Percentiles rank a stretch among this genome's conserved stretches.
phyloP scores from a whole-genome alignment of 495 filamentous ascomycete genomes.

The Pseudoneurospora amorphoporcata region DNA sequence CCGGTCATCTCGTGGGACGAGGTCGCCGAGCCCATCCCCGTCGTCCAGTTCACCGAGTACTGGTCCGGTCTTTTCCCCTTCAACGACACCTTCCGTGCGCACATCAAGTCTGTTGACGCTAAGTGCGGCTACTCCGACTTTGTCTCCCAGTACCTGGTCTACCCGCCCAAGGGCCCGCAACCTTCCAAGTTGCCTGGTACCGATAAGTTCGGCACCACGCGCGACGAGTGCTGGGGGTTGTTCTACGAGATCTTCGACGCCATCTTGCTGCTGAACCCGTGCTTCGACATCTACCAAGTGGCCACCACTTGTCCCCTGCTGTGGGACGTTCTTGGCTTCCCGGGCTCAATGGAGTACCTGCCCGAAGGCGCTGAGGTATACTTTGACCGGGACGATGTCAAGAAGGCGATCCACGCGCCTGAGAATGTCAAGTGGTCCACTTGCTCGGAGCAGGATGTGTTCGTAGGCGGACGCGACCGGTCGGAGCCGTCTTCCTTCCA shows the following conservation, averaged over 20 bases:
- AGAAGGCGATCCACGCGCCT: constrained; percentile 63
- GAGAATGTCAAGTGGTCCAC: constrained; percentile 44
- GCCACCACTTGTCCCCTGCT: constrained; percentile 63
- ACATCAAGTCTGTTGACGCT: constrained; percentile 45
- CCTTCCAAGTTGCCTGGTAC: constrained; percentile 29
- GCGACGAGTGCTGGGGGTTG: constrained; percentile 24
- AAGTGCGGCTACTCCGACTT: constrained; percentile 58
- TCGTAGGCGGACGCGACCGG: constrained; percentile 37
- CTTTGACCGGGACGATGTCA: constrained; percentile 71
- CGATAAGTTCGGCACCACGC: constrained; percentile 8
- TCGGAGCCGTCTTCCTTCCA: constrained; percentile 39
- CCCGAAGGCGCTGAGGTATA: constrained; percentile 51
- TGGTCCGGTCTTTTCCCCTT: constrained; percentile 50
- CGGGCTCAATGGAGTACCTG: constrained; percentile 41
- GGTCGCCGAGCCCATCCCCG: constrained; percentile 43
- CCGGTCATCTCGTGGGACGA: constrained; percentile 47
- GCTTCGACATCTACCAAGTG: constrained; percentile 72
- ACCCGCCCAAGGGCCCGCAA: constrained; percentile 53
- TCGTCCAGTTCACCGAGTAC: constrained; percentile 53
- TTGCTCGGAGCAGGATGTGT: constrained; percentile 44
- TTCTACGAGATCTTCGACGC: constrained; percentile 48
- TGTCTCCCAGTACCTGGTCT: constrained; percentile 50
- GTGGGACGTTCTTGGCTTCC: constrained; percentile 57
- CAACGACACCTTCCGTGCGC: constrained; percentile 52
- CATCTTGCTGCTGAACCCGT: constrained; percentile 55